Evolutionary conservation across 2,329 filamentous ascomycete species (phyloP).

Genomic region (Fusarium zealandicum): DNA sequence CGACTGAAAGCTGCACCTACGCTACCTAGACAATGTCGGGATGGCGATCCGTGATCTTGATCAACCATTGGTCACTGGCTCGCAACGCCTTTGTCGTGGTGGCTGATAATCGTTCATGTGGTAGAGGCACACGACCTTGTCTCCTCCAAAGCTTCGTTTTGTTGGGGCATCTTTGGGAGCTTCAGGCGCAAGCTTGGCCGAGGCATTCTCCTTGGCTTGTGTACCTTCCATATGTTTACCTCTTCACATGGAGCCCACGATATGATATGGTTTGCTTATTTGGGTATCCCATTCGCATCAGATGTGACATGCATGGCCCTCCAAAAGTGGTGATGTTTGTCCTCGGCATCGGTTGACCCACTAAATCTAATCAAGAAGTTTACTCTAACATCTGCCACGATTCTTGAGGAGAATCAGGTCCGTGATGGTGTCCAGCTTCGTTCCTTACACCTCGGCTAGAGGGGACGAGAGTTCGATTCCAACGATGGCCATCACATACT

Average conservation of each 20-base stretch:
- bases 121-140: slow-evolving; percentile 7
- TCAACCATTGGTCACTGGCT: background rate
- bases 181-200: background rate
- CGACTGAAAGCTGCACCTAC: no score
- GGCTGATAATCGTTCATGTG: slow-evolving; percentile 6
- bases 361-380: slow-evolving; percentile 15
- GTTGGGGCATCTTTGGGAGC: slow-evolving; percentile 2
- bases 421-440: slow-evolving; percentile 2
- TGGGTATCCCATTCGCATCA: slow-evolving; percentile 1
- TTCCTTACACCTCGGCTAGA: slow-evolving; percentile 3
- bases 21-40: background rate
- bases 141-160: background rate
- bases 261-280: background rate
- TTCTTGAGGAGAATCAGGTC: background rate
- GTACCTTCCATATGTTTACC: no score
- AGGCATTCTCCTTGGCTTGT: background rate
- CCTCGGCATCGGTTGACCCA: slow-evolving; percentile 5
- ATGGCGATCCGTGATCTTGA: background rate
- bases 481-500: background rate
- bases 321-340: background rate
- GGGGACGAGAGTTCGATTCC: slow-evolving; percentile 3
- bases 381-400: slow-evolving; percentile 1
- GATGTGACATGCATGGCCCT: background rate
- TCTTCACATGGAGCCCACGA: background rate
- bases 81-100: background rate